Evolutionary conservation across 2,329 filamentous ascomycete genomes (phyloP).

Genomic region (Penicillium psychrosexuale): DNA sequence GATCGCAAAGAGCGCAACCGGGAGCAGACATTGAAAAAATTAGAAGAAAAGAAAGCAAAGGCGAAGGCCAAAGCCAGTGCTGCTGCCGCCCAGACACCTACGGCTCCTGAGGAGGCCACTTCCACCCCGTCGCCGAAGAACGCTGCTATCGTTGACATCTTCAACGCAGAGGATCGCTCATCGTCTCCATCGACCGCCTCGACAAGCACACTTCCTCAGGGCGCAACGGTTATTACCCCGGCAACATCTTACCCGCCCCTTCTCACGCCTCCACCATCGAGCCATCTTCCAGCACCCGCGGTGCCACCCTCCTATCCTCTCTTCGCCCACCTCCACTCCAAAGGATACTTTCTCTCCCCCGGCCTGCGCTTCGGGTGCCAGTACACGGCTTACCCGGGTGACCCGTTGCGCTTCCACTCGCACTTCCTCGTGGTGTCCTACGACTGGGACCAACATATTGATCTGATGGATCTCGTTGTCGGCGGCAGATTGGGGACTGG

Average conservation of each 20-base stretch:
- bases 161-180: slow-evolving; percentile 13
- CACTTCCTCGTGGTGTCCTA: slow-evolving; percentile 86
- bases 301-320: slow-evolving; percentile 63
- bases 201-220: slow-evolving; percentile 15
- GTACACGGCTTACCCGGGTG: slow-evolving; percentile 92
- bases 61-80: slow-evolving; percentile 23
- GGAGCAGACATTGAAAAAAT: slow-evolving; percentile 51
- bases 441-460: slow-evolving; percentile 83
- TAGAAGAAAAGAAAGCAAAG: slow-evolving; percentile 38
- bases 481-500: slow-evolving; percentile 86
- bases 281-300: slow-evolving; percentile 31
- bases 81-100: slow-evolving; percentile 3
- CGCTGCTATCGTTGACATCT: slow-evolving; percentile 24
- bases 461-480: slow-evolving; percentile 78
- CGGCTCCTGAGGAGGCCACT: slow-evolving; percentile 4
- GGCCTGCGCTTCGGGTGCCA: slow-evolving; percentile 91
- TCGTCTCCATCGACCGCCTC: slow-evolving; percentile 16
- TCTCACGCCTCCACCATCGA: slow-evolving; percentile 27
- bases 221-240: slow-evolving; percentile 46
- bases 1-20: slow-evolving; percentile 51
- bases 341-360: slow-evolving; percentile 83
- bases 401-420: slow-evolving; percentile 90
- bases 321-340: slow-evolving; percentile 73
- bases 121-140: slow-evolving; percentile 1
- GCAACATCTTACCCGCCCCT: slow-evolving; percentile 50